phyloP scores from a whole-genome alignment of 2,329 filamentous ascomycete genomes.

The Zymoseptoria pseudotritici region DNA sequence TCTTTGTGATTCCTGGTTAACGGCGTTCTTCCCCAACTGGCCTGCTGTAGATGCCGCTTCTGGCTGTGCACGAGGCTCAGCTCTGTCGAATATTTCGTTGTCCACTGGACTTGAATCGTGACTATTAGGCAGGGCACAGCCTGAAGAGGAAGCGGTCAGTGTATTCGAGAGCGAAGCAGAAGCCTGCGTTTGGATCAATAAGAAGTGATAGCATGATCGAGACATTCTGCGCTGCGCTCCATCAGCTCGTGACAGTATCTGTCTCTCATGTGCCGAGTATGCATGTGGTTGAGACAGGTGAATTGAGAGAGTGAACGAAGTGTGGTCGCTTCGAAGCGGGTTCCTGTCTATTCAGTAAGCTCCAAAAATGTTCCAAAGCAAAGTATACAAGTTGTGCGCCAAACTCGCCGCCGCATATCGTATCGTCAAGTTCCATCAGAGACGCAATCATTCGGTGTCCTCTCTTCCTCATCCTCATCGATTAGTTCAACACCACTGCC shows the following conservation, averaged over 20 bases:
- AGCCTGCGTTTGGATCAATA: too few species aligned
- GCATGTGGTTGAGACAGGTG: neutral
- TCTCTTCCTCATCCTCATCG: neutral
- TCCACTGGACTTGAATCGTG: neutral
- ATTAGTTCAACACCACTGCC: conserved; percentile 69
- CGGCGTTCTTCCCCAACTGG: too few species aligned
- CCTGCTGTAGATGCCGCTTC: too few species aligned
- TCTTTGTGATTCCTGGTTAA: too few species aligned
- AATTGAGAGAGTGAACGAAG: neutral
- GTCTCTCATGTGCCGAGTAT: neutral
- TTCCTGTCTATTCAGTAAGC: neutral
- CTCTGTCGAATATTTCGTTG: neutral
- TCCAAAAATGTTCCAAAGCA: neutral
- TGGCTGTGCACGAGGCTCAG: too few species aligned
- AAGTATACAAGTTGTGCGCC: neutral
- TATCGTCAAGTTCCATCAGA: neutral
- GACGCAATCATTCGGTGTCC: neutral
- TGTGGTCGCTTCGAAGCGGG: neutral
- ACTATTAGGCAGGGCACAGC: too few species aligned
- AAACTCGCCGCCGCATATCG: neutral
- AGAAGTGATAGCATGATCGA: too few species aligned
- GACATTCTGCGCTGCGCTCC: neutral
- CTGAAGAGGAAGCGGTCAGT: neutral
- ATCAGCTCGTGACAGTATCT: neutral
- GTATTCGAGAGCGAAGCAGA: neutral